phyloP scores from a whole-genome alignment of 2,329 filamentous ascomycete genomes.

The Phialocephala sp. region DNA sequence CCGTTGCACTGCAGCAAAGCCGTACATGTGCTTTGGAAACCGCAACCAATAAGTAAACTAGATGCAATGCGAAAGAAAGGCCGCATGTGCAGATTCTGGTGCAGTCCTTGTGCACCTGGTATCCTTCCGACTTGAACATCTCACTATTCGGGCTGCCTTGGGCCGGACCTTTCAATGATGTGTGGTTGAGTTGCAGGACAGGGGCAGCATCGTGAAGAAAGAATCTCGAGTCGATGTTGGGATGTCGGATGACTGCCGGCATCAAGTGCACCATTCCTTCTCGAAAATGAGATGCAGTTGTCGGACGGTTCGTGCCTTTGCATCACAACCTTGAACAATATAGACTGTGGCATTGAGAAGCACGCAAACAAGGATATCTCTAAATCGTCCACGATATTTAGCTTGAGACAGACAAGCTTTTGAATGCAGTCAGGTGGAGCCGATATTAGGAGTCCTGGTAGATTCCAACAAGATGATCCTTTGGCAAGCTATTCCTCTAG shows the following conservation, averaged over 20 bases:
- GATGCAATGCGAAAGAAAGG: not conserved
- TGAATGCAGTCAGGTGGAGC: not conserved
- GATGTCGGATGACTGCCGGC: not conserved
- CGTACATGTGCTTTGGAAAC: constrained; percentile 3
- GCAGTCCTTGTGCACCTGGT: not conserved
- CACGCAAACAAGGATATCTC: not conserved
- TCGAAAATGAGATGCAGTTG: not conserved
- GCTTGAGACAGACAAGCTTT: not conserved
- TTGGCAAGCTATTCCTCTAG: not conserved
- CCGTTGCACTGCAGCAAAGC: constrained; percentile 1
- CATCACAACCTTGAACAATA: not conserved
- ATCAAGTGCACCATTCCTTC: not conserved
- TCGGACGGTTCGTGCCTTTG: not conserved
- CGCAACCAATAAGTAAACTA: not conserved
- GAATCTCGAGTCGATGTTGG: not conserved
- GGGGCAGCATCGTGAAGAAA: not conserved
- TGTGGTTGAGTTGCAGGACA: not conserved
- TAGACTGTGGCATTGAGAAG: constrained; percentile 3
- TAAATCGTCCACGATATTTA: not conserved
- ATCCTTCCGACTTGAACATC: not conserved
- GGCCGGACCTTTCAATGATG: not conserved
- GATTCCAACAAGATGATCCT: not conserved
- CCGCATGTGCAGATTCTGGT: not conserved
- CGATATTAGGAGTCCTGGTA: not conserved
- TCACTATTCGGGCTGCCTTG: not conserved